A percentile compares a stretch with the other conserved stretches of the same genome.
phyloP scores from a whole-genome alignment of 139 green algal genomes.

The Yamagishiella unicocca region DNA sequence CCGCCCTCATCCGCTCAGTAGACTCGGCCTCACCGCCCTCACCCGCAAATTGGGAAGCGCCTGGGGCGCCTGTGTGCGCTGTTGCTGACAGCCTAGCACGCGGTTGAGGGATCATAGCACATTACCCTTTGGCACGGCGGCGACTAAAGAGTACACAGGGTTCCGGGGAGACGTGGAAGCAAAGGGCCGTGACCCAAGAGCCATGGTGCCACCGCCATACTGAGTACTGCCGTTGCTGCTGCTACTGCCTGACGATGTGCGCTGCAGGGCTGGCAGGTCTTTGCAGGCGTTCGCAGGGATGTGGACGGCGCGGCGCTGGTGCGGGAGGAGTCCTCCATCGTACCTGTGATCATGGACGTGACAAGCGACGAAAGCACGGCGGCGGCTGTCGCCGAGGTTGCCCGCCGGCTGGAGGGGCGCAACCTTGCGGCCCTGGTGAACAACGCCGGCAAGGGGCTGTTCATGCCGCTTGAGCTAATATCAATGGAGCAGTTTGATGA shows the following conservation, averaged over 20 bases:
- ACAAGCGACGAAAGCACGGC: background rate
- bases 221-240: background rate
- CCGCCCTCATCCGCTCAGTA: no score
- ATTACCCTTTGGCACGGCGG: background rate
- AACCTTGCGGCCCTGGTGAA: constrained; percentile 36
- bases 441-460: constrained; percentile 39
- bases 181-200: no score
- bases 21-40: no score
- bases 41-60: no score
- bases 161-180: no score
- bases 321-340: background rate
- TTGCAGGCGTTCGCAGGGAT: constrained; percentile 6
- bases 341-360: constrained; percentile 33
- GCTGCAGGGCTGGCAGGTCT: constrained; percentile 32
- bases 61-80: background rate
- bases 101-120: background rate
- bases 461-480: constrained; percentile 38
- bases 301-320: background rate
- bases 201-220: background rate
- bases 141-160: no score
- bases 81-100: background rate
- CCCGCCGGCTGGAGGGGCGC: background rate
- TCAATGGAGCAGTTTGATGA: constrained; percentile 15
- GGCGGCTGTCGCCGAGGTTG: background rate
- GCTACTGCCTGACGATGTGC: background rate